Percentiles rank a stretch among this genome's conserved stretches.
These are phyloP conservation scores for Thalassiosira allenii DNA, from an alignment of 352 stramenopile species.

Conservation along the genomic window DNA sequence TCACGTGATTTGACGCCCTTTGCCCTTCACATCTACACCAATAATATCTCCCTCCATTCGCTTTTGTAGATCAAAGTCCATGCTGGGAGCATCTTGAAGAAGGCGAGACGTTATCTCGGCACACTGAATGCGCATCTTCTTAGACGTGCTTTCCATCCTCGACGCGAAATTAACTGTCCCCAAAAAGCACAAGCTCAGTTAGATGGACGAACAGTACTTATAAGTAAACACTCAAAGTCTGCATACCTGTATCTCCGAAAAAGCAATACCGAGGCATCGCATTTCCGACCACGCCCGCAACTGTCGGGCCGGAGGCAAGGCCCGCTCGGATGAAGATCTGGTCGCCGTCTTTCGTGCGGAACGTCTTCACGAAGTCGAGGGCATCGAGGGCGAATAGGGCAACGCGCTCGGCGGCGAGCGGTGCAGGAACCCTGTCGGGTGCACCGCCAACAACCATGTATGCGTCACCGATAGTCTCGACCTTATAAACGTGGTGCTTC, in stretches of 20 bases:
- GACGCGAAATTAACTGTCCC: slow-evolving; percentile 56
- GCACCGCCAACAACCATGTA: slow-evolving; percentile 44
- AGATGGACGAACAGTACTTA: too few species aligned
- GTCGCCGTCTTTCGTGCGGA: slow-evolving; percentile 20
- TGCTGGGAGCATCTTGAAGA: slow-evolving; percentile 47
- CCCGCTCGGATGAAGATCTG: slow-evolving; percentile 35
- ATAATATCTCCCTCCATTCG: slow-evolving; percentile 33
- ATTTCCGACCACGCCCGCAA: slow-evolving; percentile 54
- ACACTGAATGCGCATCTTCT: slow-evolving; percentile 61
- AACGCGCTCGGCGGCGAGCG: slow-evolving; percentile 21
- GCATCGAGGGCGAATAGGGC: slow-evolving; percentile 39
- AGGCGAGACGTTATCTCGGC: slow-evolving; percentile 48
- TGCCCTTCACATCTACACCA: slow-evolving; percentile 58
- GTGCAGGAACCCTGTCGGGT: slow-evolving; percentile 12
- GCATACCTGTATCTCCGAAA: slow-evolving; percentile 73
- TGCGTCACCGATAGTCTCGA: slow-evolving; percentile 40
- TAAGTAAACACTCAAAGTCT: too few species aligned
- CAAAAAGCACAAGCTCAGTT: too few species aligned
- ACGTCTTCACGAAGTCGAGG: slow-evolving; percentile 33
- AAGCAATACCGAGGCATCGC: slow-evolving; percentile 50
- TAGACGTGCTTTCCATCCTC: slow-evolving; percentile 60
- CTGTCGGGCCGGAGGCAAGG: slow-evolving; percentile 23
- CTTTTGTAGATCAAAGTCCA: slow-evolving; percentile 43
- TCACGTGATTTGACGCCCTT: slow-evolving; percentile 40
- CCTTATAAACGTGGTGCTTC: slow-evolving; percentile 41